Base-by-base conservation (phyloP, 2,329 filamentous ascomycete species). In the Calonectria pauciramosa region DNA sequence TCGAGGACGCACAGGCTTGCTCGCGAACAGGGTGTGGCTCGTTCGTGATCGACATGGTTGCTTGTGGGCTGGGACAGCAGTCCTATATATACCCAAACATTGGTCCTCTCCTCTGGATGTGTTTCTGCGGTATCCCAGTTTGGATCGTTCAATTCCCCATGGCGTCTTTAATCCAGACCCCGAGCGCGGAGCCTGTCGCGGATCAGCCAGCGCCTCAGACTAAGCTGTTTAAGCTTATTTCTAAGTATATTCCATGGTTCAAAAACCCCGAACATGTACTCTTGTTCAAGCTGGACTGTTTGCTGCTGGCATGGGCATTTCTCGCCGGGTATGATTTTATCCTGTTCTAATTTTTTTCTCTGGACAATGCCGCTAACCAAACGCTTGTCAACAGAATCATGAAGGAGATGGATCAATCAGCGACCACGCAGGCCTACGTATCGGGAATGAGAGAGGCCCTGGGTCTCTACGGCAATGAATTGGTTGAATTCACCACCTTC, bases 401-500 rank as follows among this genome's bases (percentile, higher is more conserved):
- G 76, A 85, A 85, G 51, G 84, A 85, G 59, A 83, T 85, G 82
- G 83, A 85, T 49, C 84, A 85, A 71, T 83, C 82, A 3, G 83
- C 83, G 0, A 85, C 84, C 0, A 85, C 84, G 0, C 82, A 83
- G 32, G 83, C 83, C 0, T 85, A 84, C 65, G 83, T 86, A 1
- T 84, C 84, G 0, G 87, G 87, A 30, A 86, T 84, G 81, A 75
- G 72, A 70, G 82, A 79, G 30, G 76, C 78, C 1, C 9, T 74
- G 44, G 49, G n/a, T 20, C 68, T 74, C 26, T 87, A 88, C 59
- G 86, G 86, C 1, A 91, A 92, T 75, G 84, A 92, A 70, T 84
- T 91, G 38, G 91, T 91, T 68, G 89, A 90, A 71, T 82, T 87
- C 73, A 83, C 82, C 66, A 88, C 90, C 0, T 88, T 87, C 34